phyloP scores from a whole-genome alignment of 495 filamentous ascomycete genomes.

The Trichocladium uniseriatum region DNA sequence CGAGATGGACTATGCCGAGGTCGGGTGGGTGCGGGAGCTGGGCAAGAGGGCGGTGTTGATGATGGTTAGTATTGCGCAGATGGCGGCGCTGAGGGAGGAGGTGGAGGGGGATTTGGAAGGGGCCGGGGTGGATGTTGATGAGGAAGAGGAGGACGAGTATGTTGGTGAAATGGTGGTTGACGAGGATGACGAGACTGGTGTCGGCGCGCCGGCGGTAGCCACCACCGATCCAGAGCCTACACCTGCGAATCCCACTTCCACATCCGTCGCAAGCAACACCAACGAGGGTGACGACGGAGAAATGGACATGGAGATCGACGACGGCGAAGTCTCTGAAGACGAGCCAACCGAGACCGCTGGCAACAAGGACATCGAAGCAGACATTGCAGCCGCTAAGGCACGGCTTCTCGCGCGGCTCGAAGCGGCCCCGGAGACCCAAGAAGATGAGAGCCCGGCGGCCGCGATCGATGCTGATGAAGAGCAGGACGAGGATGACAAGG shows the following conservation, averaged over 20 bases:
- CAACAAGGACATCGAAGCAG: constrained; percentile 26
- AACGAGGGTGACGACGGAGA: constrained; percentile 26
- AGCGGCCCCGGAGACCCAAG: constrained; percentile 8
- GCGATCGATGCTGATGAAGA: not conserved
- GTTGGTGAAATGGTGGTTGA: constrained; percentile 17
- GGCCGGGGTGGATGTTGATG: constrained; percentile 16
- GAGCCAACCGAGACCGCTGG: constrained; percentile 13
- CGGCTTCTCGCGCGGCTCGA: constrained; percentile 45
- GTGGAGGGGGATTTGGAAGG: constrained; percentile 24
- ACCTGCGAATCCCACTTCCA: not conserved
- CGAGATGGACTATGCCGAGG: constrained; percentile 47
- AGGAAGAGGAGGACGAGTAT: constrained; percentile 25
- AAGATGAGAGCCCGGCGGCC: not conserved
- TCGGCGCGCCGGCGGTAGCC: constrained; percentile 3
- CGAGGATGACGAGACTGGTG: constrained; percentile 9
- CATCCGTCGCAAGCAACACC: constrained; percentile 8
- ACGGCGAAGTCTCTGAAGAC: constrained; percentile 34
- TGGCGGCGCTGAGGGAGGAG: constrained; percentile 33
- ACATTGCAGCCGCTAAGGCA: constrained; percentile 51
- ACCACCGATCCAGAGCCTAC: too few relatives aligned
- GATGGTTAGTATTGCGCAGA: constrained; percentile 42
- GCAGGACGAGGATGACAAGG: not conserved
- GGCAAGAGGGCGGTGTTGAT: constrained; percentile 49
- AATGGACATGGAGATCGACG: constrained; percentile 38
- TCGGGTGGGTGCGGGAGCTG: constrained; percentile 49